A percentile compares a stretch with the other conserved stretches of the same genome.
These are phyloP conservation scores for Eucalyptus pumila DNA, from an alignment of 345 rosid species.

Conservation along the genomic window DNA sequence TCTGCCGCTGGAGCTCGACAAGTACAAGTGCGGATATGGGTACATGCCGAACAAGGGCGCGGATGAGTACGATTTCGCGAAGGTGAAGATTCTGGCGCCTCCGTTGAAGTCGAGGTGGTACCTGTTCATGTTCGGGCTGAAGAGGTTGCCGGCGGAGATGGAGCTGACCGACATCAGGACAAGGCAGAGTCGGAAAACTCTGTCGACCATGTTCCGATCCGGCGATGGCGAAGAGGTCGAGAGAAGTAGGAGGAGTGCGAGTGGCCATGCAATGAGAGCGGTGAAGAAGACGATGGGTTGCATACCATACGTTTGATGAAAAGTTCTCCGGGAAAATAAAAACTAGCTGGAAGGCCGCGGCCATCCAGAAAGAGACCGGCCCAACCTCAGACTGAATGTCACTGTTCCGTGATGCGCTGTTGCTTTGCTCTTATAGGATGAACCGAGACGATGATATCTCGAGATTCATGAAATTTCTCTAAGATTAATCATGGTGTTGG, in stretches of 20 bases:
- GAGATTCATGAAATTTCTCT: neutral
- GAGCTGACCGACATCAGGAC: constrained; percentile 30
- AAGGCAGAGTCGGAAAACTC: constrained; percentile 32
- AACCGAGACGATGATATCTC: neutral
- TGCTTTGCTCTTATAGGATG: neutral
- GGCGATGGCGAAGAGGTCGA: neutral
- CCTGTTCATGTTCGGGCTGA: constrained; percentile 27
- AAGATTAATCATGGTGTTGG: neutral
- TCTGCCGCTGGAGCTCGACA: neutral
- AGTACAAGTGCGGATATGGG: neutral
- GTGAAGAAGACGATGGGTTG: constrained; percentile 1
- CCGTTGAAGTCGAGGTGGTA: constrained; percentile 30
- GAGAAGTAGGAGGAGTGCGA: neutral
- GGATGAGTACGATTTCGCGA: neutral
- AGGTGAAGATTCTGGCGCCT: neutral
- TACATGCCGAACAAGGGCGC: neutral
- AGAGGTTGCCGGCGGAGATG: constrained; percentile 33
- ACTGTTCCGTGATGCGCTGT: neutral
- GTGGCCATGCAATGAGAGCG: neutral
- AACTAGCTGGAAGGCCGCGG: neutral
- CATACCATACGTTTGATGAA: neutral
- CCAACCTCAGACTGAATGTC: neutral
- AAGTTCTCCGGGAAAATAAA: neutral
- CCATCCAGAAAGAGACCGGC: neutral
- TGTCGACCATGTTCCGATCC: neutral